Conservation (phyloP, 345 rosid species). For the Eucalyptus regnans region DNA sequence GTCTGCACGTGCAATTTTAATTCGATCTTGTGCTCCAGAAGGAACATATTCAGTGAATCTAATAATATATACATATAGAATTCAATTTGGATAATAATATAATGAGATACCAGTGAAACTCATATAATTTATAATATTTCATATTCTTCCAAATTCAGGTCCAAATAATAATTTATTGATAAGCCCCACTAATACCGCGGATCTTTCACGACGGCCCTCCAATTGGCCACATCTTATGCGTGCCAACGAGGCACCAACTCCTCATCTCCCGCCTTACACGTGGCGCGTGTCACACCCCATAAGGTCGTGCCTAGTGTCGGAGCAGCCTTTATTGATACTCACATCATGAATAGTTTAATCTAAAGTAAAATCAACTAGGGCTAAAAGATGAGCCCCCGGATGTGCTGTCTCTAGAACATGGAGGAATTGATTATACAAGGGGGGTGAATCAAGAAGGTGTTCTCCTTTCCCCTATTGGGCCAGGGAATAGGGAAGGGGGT, state of each 20-base stretch:
- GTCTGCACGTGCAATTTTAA: not conserved
- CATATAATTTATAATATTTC: not conserved
- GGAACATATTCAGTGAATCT: not conserved
- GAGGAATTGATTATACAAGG: not conserved
- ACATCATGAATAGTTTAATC: not conserved
- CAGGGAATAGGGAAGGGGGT: not conserved
- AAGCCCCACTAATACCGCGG: not conserved
- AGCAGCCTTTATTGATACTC: not conserved
- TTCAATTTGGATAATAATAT: not conserved
- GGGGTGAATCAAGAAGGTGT: not conserved
- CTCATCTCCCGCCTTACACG: not conserved
- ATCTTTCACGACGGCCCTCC: not conserved
- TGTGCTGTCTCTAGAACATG: not conserved
- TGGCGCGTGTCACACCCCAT: slow-evolving; percentile 5
- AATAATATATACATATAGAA: not conserved
- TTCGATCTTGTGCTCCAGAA: not conserved
- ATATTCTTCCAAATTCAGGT: not conserved
- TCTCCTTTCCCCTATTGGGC: not conserved
- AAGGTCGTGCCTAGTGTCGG: not conserved
- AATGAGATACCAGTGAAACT: not conserved
- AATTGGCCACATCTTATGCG: slow-evolving; percentile 5
- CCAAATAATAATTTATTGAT: not conserved
- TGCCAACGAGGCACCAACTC: not conserved
- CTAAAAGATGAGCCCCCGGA: not conserved
- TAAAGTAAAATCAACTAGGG: not conserved